A percentile compares a stretch with the other conserved stretches of the same genome.
phyloP scores from a whole-genome alignment of 345 rosid species.

The Trapa bicornis region DNA sequence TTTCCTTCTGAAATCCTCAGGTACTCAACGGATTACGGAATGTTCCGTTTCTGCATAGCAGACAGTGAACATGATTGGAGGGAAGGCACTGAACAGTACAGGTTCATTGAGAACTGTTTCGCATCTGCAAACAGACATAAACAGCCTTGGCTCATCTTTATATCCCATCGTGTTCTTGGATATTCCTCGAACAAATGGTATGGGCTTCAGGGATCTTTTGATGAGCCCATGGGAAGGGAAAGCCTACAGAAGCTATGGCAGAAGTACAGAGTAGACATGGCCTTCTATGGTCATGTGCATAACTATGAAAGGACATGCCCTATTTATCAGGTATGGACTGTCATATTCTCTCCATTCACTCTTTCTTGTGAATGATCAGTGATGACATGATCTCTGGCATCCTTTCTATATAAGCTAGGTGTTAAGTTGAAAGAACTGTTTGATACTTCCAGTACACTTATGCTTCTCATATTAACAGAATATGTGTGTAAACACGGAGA shows the following conservation, averaged over 20 bases:
- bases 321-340: conserved; percentile 42
- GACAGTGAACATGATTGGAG: conserved; percentile 84
- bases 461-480: conserved; percentile 27
- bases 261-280: conserved; percentile 73
- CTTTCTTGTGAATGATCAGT: no score
- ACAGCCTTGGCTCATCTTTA: conserved; percentile 79
- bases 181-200: conserved; percentile 49
- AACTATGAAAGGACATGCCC: conserved; percentile 82
- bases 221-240: conserved; percentile 70
- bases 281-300: conserved; percentile 71
- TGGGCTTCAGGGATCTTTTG: conserved; percentile 47
- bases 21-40: conserved; percentile 63
- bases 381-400: not conserved
- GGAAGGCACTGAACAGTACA: conserved; percentile 56
- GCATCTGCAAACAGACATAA: conserved; percentile 61
- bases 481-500: conserved; percentile 45
- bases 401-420: no score
- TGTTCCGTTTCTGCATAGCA: conserved; percentile 73
- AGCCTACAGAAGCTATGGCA: conserved; percentile 76
- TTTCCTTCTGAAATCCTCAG: conserved; percentile 17
- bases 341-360: not conserved
- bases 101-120: conserved; percentile 54
- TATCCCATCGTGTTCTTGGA: conserved; percentile 67
- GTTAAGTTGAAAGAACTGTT: no score
- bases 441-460: not conserved